phyloP scores from a whole-genome alignment of 768 basidiomycete species.

The Dioszegia hungarica region DNA sequence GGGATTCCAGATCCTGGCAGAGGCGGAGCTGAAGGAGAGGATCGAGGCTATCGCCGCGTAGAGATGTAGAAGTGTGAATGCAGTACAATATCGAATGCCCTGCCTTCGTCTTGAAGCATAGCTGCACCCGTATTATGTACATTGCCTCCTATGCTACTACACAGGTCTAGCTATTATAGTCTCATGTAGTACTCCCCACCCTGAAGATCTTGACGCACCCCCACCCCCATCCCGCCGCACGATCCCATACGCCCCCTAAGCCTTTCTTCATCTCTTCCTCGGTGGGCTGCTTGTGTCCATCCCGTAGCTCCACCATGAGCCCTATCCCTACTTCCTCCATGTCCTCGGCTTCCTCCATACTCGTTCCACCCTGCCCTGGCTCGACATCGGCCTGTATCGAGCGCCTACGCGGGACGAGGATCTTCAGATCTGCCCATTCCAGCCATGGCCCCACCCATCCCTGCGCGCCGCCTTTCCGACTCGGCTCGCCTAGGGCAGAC shows the following conservation, averaged over 20 bases:
- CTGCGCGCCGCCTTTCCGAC: slow-evolving; percentile 77
- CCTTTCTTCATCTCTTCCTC: slow-evolving; percentile 36
- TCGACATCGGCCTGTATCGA: no score
- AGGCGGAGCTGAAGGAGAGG: slow-evolving; percentile 70
- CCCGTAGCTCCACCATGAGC: slow-evolving; percentile 38
- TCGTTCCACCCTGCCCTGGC: no score
- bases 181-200: slow-evolving; percentile 1
- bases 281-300: slow-evolving; percentile 27
- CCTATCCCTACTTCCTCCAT: slow-evolving; percentile 17
- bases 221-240: slow-evolving; percentile 43
- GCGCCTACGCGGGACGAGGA: not conserved
- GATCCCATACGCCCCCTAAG: slow-evolving; percentile 44
- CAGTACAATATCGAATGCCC: no score
- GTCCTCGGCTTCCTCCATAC: not conserved
- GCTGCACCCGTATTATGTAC: no score
- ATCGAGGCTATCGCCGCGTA: slow-evolving; percentile 62
- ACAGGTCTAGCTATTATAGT: not conserved
- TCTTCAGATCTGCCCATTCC: not conserved
- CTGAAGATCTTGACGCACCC: slow-evolving; percentile 36
- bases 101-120: no score
- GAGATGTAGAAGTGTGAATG: not conserved
- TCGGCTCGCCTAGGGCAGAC: slow-evolving; percentile 70
- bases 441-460: slow-evolving; percentile 52
- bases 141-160: no score
- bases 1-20: slow-evolving; percentile 87